Conservation (phyloP, 257 asterid genomes). For the Solanum sparsipilum region DNA sequence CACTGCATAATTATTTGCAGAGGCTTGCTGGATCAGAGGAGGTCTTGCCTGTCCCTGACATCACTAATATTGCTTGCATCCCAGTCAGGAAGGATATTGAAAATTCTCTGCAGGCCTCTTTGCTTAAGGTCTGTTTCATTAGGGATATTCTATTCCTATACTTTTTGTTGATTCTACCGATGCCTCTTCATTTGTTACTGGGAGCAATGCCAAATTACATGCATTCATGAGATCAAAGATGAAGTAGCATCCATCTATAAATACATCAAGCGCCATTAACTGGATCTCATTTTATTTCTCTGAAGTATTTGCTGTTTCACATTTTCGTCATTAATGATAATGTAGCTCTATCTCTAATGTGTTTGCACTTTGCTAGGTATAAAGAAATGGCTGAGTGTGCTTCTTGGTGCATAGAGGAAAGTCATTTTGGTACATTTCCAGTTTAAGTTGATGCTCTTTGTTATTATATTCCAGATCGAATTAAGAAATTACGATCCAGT, state of each 20-base stretch:
- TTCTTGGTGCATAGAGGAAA: not conserved
- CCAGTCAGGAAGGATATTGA: slow-evolving; percentile 41
- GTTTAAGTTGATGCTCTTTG: slow-evolving; percentile 6
- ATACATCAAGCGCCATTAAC: not conserved
- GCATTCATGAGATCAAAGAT: not conserved
- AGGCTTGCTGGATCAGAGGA: slow-evolving; percentile 87
- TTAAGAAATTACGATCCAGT: slow-evolving; percentile 62
- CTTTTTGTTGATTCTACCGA: not conserved
- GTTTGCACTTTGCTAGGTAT: not conserved
- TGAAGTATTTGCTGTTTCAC: not conserved
- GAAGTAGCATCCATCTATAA: not conserved
- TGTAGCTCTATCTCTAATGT: not conserved
- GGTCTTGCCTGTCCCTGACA: slow-evolving; percentile 46
- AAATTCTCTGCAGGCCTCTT: slow-evolving; percentile 45
- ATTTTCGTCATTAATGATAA: not conserved
- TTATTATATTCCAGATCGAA: slow-evolving; percentile 50
- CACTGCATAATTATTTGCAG: slow-evolving; percentile 26
- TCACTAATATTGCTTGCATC: slow-evolving; percentile 24
- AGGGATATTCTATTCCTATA: not conserved
- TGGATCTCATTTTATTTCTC: not conserved
- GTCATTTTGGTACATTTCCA: not conserved
- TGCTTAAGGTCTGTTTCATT: slow-evolving; percentile 54
- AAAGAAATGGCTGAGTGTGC: not conserved
- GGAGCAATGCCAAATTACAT: not conserved
- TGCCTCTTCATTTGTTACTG: not conserved